A percentile compares a stretch with the other conserved stretches of the same genome.
Evolutionary conservation across 352 stramenopile genomes (phyloP).

Genomic region (Pythium dissotocum): DNA sequence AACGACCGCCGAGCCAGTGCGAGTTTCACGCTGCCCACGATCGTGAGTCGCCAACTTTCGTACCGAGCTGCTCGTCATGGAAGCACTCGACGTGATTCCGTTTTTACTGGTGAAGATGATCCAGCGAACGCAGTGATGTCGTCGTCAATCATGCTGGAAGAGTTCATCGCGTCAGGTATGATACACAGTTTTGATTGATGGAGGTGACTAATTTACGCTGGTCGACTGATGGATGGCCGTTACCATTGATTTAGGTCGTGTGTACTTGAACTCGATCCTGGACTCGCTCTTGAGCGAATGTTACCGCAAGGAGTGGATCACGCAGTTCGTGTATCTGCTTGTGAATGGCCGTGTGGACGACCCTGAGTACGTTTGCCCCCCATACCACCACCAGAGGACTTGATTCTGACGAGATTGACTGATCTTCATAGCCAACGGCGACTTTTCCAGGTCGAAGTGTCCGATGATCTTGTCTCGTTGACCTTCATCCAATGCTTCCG

Average conservation of each 20-base stretch:
- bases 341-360: slow-evolving; percentile 64
- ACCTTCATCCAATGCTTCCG: slow-evolving; percentile 65
- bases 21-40: slow-evolving; percentile 39
- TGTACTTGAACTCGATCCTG: slow-evolving; percentile 76
- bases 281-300: slow-evolving; percentile 78
- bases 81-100: slow-evolving; percentile 48
- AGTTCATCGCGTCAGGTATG: slow-evolving; percentile 68
- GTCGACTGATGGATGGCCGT: neutral
- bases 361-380: slow-evolving; percentile 38
- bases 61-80: slow-evolving; percentile 42
- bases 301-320: slow-evolving; percentile 78
- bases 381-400: neutral
- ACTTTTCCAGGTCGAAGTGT: slow-evolving; percentile 68
- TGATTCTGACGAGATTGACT: neutral
- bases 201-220: neutral
- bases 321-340: slow-evolving; percentile 61
- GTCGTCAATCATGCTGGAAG: slow-evolving; percentile 57
- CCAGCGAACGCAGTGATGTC: slow-evolving; percentile 28
- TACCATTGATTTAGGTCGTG: slow-evolving; percentile 35
- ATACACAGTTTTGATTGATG: neutral
- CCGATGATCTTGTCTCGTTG: slow-evolving; percentile 46
- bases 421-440: slow-evolving; percentile 41
- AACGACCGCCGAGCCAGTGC: slow-evolving; percentile 49
- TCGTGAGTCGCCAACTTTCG: slow-evolving; percentile 43
- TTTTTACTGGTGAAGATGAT: slow-evolving; percentile 42